Percentiles rank a stretch among this genome's conserved stretches.
Evolutionary conservation across 495 filamentous ascomycete genomes (phyloP).

Genomic region (Penicillium taxi): DNA sequence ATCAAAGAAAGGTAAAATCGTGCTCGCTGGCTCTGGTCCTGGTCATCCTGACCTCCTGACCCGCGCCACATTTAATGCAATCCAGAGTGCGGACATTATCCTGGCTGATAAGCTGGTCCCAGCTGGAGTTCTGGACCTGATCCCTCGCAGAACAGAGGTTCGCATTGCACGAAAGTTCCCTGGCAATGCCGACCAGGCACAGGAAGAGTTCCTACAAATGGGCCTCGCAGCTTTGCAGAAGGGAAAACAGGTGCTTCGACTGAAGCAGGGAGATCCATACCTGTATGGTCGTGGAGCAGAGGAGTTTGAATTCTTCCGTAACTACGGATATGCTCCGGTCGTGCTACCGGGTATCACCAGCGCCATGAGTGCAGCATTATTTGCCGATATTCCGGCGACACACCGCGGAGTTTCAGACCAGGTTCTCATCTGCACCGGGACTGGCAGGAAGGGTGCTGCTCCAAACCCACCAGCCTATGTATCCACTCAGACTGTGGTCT

Average conservation of each 20-base stretch:
- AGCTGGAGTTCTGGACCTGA: constrained; percentile 72
- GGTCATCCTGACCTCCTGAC: constrained; percentile 90
- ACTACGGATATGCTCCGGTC: constrained; percentile 56
- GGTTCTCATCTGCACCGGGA: constrained; percentile 89
- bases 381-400: constrained; percentile 79
- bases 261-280: constrained; percentile 97
- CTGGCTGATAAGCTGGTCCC: constrained; percentile 97
- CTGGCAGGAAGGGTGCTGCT: constrained; percentile 81
- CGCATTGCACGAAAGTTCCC: constrained; percentile 96
- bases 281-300: constrained; percentile 92
- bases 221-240: constrained; percentile 62
- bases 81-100: constrained; percentile 74
- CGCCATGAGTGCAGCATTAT: constrained; percentile 77
- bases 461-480: constrained; percentile 75
- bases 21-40: constrained; percentile 88
- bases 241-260: constrained; percentile 72
- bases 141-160: constrained; percentile 82
- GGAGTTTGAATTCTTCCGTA: constrained; percentile 78
- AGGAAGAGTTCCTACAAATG: constrained; percentile 79
- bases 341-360: constrained; percentile 89
- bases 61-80: constrained; percentile 78
- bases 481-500: constrained; percentile 74
- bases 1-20: constrained; percentile 53
- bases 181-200: constrained; percentile 88
- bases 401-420: constrained; percentile 88